A percentile compares a stretch with the other conserved stretches of the same genome.
These are phyloP conservation scores for Aspergillus mulundensis DNA, from an alignment of 495 filamentous ascomycete genomes.

Conservation along the genomic window DNA sequence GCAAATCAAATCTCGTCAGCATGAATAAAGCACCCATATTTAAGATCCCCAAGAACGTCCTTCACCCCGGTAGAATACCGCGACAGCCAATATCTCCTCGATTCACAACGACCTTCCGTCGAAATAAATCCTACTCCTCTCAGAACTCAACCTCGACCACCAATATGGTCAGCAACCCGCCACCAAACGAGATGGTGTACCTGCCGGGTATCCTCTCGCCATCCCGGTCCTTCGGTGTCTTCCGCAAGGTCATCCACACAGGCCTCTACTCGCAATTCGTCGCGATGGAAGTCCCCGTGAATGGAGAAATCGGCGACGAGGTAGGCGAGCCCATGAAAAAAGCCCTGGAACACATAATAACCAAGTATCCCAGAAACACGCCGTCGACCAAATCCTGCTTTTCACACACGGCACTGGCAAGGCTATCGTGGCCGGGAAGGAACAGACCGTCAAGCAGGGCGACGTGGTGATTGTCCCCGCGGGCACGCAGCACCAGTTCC, in stretches of 20 bases:
- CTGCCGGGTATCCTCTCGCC: constrained; percentile 51
- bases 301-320: constrained; percentile 64
- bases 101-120: background rate
- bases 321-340: too few relatives aligned
- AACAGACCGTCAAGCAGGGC: constrained; percentile 54
- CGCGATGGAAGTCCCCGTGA: constrained; percentile 59
- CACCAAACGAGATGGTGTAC: constrained; percentile 54
- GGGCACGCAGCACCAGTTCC: constrained; percentile 63
- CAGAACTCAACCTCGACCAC: background rate
- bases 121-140: background rate
- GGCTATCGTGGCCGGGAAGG: constrained; percentile 55
- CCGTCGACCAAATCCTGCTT: constrained; percentile 60
- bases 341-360: too few relatives aligned
- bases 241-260: constrained; percentile 59
- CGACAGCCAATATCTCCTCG: background rate
- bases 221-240: constrained; percentile 51
- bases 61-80: background rate
- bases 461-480: constrained; percentile 63
- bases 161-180: constrained; percentile 34
- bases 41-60: background rate
- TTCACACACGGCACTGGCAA: constrained; percentile 56
- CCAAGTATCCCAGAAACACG: constrained; percentile 33
- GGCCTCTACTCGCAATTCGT: constrained; percentile 61
- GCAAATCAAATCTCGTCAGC: background rate
- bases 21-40: background rate